Conservation (phyloP, 371 early-diverging fungal species). For the Paramicrosporidium saccamoebae region DNA sequence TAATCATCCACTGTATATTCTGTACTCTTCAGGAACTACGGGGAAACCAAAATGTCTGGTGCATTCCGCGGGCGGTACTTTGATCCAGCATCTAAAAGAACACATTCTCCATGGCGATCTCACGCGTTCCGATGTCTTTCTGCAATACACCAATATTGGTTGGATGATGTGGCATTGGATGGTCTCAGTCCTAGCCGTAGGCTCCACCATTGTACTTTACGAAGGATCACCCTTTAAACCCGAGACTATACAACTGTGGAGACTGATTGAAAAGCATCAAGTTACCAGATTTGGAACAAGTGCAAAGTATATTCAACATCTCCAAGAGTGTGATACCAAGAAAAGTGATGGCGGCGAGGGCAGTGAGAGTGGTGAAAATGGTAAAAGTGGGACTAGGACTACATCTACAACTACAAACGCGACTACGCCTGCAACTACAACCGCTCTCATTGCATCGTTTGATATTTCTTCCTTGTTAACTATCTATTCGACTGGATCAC, state of each 20-base stretch:
- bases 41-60: constrained; percentile 91
- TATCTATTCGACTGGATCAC: constrained; percentile 76
- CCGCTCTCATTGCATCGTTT: too few relatives aligned
- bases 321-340: constrained; percentile 31
- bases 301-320: constrained; percentile 70
- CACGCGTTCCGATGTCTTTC: constrained; percentile 28
- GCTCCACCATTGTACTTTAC: constrained; percentile 49
- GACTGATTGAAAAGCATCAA: constrained; percentile 27
- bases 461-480: constrained; percentile 23
- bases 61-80: constrained; percentile 66
- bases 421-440: too few relatives aligned
- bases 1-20: constrained; percentile 68
- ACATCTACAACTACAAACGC: too few relatives aligned
- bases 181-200: constrained; percentile 32
- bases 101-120: constrained; percentile 55
- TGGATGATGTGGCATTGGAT: constrained; percentile 99
- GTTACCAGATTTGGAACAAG: constrained; percentile 73
- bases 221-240: constrained; percentile 86
- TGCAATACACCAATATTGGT: constrained; percentile 82
- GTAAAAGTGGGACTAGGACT: too few relatives aligned
- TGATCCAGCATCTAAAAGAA: constrained; percentile 75
- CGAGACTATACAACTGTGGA: constrained; percentile 29
- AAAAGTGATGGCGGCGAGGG: constrained; percentile 15
- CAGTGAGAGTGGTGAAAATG: too few relatives aligned
- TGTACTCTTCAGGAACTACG: constrained; percentile 92